Evolutionary conservation across 176 grass and related monocot genomes (phyloP), one percentile per base, ranked within the genome.

Genomic region (bread wheat (Triticum aestivum)): DNA sequence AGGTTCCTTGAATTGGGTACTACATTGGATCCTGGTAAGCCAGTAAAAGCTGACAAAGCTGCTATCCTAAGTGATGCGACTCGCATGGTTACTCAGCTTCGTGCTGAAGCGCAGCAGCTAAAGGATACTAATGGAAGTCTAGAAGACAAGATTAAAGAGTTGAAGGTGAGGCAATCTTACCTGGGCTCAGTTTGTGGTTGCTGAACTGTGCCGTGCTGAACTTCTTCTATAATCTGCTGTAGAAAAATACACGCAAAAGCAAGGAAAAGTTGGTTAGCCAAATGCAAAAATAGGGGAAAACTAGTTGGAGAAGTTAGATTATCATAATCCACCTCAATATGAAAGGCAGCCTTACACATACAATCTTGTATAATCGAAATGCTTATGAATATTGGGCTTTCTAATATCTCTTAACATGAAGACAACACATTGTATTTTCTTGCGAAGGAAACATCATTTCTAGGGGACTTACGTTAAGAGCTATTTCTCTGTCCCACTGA

Each of bases 1-100:
- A 95, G 93, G 88, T 95, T 95, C 74, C 44, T 93, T 90, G 93
- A 95, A 62, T 78, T 95, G 81, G 87, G 84, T 20, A 82, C 91
- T 82, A 39, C 91, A 54, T 81, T 95, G 89, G 89, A 95, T 85
- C 90, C 86, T 23, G 93, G 90, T 23, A 95, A 93, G 78, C 81
- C 93, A 35, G 80, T 84, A 54, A 95, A 93, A 84, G 79, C 82
- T 61, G 91, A 95, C 81, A 95, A 95, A 89, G 88, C 84, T 76
- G 86, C 90, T 54, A 95, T 95, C n/a, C 83, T 95, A 42, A 89
- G 83, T 82, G 93, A 95, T 83, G 93, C 93, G 37, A 64, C 89
- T 58, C 86, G 62, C 47, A 80, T 92, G 89, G 88, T 95, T 86
- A 91, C 88, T 83, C 91, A 95, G 42, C 84, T 95, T 80, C 93